These are phyloP conservation scores for Diplocarpon rosae DNA, from an alignment of 2,329 filamentous ascomycete species.

Conservation along the genomic window DNA sequence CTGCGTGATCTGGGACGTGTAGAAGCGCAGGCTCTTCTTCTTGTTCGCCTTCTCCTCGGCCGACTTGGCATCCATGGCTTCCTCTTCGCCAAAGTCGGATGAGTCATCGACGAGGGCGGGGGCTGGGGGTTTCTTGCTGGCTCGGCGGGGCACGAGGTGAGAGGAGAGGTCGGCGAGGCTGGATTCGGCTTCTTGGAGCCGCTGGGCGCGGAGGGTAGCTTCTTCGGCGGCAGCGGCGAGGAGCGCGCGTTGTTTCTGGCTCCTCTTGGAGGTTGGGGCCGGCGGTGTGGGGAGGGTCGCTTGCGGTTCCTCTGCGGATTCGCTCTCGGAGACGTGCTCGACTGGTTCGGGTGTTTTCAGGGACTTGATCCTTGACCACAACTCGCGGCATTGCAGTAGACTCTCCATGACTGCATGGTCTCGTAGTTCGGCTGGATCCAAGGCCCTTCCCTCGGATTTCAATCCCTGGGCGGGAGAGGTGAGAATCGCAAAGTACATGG, in stretches of 20 bases:
- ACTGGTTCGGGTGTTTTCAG: constrained; percentile 33
- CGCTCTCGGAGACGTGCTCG: constrained; percentile 25
- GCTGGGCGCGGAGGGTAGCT: constrained; percentile 21
- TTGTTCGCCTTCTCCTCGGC: constrained; percentile 78
- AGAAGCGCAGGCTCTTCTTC: constrained; percentile 92
- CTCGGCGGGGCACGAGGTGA: constrained; percentile 15
- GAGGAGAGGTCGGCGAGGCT: constrained; percentile 31
- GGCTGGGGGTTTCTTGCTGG: constrained; percentile 29
- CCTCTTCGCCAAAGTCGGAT: constrained; percentile 91
- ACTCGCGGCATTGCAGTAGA: constrained; percentile 64
- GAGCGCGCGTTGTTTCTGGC: constrained; percentile 30
- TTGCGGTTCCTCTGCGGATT: constrained; percentile 8
- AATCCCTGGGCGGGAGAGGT: constrained; percentile 62
- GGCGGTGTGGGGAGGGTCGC: background rate
- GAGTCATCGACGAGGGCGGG: constrained; percentile 50
- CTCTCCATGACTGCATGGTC: constrained; percentile 88
- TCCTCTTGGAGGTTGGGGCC: constrained; percentile 26
- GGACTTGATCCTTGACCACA: constrained; percentile 67
- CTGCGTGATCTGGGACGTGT: constrained; percentile 94
- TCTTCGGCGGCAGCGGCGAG: constrained; percentile 31
- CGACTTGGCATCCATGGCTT: constrained; percentile 62
- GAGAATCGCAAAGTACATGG: constrained; percentile 92
- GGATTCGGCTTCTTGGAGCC: constrained; percentile 32
- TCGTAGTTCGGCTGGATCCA: constrained; percentile 69
- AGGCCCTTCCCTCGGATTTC: constrained; percentile 41